phyloP scores from a whole-genome alignment of 306 rosid genomes.

The Cicer judaicum region DNA sequence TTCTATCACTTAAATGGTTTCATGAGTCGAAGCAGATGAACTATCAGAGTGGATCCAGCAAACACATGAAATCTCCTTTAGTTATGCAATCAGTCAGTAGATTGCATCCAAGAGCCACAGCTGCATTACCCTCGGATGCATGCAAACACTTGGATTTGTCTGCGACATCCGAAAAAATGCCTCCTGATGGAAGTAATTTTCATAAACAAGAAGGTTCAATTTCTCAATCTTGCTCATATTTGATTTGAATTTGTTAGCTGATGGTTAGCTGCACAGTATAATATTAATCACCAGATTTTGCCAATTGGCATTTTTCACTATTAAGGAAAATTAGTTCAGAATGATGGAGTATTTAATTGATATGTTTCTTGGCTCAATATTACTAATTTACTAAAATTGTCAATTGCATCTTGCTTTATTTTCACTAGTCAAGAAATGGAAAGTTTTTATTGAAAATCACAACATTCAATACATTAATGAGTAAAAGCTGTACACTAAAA shows the following conservation, averaged over 20 bases:
- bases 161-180: conserved; percentile 52
- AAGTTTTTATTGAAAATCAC: not conserved
- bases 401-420: not conserved
- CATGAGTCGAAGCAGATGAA: conserved; percentile 67
- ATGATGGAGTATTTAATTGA: not conserved
- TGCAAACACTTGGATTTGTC: conserved; percentile 79
- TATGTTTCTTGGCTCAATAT: not conserved
- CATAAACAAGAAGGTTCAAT: conserved; percentile 67
- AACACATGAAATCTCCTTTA: conserved; percentile 71
- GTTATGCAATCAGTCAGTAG: conserved; percentile 58
- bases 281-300: not conserved
- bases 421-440: not conserved
- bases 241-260: not conserved
- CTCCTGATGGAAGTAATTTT: conserved; percentile 46
- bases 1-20: conserved; percentile 74
- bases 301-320: conserved; percentile 27
- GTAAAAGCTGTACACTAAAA: not conserved
- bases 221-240: conserved; percentile 26
- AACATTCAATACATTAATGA: not conserved
- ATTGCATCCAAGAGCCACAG: conserved; percentile 59
- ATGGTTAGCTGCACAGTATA: not conserved
- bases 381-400: too few species aligned
- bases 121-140: conserved; percentile 60
- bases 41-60: conserved; percentile 58
- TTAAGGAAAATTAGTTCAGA: conserved; percentile 2